These are phyloP conservation scores for Inga leiocalycina DNA, from an alignment of 306 rosid genomes.

Conservation along the genomic window DNA sequence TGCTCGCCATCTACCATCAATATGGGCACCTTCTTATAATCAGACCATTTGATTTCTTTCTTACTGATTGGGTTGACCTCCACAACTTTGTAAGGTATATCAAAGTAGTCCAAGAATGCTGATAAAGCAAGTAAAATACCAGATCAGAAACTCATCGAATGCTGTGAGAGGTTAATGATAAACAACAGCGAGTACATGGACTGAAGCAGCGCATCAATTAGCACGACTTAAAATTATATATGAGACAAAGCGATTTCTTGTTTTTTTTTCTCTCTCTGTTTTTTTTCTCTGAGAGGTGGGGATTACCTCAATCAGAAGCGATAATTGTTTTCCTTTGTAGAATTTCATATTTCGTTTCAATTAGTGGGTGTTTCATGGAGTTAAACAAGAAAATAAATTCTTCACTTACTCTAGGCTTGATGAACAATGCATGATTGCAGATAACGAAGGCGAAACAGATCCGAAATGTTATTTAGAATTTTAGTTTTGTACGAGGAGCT, in stretches of 20 bases:
- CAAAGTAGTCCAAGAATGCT: slow-evolving; percentile 93
- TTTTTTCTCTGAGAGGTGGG: background rate
- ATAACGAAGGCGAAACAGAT: background rate
- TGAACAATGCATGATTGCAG: slow-evolving; percentile 1
- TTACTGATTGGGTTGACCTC: slow-evolving; percentile 96
- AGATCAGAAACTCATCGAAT: slow-evolving; percentile 28
- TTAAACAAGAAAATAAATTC: background rate
- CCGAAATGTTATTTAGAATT: background rate
- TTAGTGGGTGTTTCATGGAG: background rate
- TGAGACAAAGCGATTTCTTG: background rate
- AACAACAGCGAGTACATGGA: background rate
- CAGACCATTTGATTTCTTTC: slow-evolving; percentile 97
- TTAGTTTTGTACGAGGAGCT: background rate
- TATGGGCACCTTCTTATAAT: slow-evolving; percentile 95
- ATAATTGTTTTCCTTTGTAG: background rate
- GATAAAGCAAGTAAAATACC: slow-evolving; percentile 39
- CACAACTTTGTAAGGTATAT: slow-evolving; percentile 85
- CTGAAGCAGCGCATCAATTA: background rate
- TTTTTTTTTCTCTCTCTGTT: background rate
- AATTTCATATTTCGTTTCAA: background rate
- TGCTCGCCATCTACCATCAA: slow-evolving; percentile 89
- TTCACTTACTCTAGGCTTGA: background rate
- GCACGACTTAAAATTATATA: slow-evolving; percentile 5
- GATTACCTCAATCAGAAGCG: background rate
- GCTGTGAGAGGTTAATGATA: slow-evolving; percentile 13